Evolutionary conservation across 257 asterid genomes (phyloP).

Genomic region (Echium plantagineum): DNA sequence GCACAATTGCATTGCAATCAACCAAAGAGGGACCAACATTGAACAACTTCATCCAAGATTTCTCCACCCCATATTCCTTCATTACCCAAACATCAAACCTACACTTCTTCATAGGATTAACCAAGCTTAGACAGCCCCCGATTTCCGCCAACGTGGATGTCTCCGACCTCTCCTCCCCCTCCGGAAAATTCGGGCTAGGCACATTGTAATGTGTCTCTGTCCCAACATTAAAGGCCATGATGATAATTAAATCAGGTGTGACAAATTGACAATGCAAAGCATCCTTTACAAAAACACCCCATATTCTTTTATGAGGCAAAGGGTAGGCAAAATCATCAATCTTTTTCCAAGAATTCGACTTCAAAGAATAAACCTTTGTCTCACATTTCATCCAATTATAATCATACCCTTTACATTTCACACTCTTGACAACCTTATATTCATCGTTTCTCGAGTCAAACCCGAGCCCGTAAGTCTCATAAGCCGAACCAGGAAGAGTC

Average conservation of each 20-base stretch:
- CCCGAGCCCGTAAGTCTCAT: constrained; percentile 8
- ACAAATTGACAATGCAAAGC: constrained; percentile 5
- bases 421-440: constrained; percentile 10
- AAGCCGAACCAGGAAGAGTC: constrained; percentile 5
- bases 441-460: constrained; percentile 14
- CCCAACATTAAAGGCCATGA: constrained; percentile 10
- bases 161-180: not conserved
- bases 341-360: constrained; percentile 4
- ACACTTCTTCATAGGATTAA: not conserved
- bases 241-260: not conserved
- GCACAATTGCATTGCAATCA: constrained; percentile 15
- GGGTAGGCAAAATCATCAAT: constrained; percentile 7
- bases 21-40: constrained; percentile 1
- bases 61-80: constrained; percentile 4
- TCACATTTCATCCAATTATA: constrained; percentile 3
- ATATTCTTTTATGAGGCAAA: not conserved
- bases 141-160: not conserved
- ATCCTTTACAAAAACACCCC: constrained; percentile 5
- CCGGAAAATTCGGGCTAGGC: constrained; percentile 1
- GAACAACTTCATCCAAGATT: constrained; percentile 9
- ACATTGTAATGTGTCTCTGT: constrained; percentile 3
- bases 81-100: constrained; percentile 7
- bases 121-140: constrained; percentile 3
- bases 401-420: constrained; percentile 2
- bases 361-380: constrained; percentile 4